Base-by-base conservation (phyloP, 352 stramenopile genomes). In the Aphanomyces astaci region DNA sequence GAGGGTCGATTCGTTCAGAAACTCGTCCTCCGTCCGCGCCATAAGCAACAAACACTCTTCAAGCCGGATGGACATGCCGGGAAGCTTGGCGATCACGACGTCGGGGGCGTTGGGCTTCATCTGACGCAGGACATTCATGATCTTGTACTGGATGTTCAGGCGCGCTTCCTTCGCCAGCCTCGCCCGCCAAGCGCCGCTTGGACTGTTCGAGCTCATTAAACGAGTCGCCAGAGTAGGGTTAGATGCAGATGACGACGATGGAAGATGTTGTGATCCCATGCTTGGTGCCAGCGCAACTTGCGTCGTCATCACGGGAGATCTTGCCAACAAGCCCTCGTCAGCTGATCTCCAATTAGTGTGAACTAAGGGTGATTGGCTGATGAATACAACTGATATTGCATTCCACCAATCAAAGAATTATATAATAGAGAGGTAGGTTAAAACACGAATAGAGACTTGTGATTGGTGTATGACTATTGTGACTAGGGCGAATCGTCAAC, bases 21-120 rank as follows among this genome's bases (percentile, higher is more conserved):
- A 98, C 68, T 98, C 92, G 22, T 83, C 78, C 73, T 97, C 72
- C 73, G 77, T 75, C 71, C 74, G 51, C 45, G 96, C 75, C 67
- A 84, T 49, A 54, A 80, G 83, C 71, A 98, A 98, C 30, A 99
- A 81, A 52, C 87, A 87, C 71, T 98, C 93, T 69, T 99, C 96
- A 74, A 99, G 88, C 53, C 95, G 84, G 59, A 95, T 94, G 2
- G 96, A 96, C 83, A 99, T 96, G 36, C 96, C 89, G 1, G 95
- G 95, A 27, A 99, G 75, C 48, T 97, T 97, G 49, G 96, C 84
- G 46, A 98, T 77, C 87, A 97, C 97, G 75, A 97, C 96, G 48
- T 92, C 74, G 5, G 94, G 91, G 17, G 96, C 95, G 72, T 98
- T 95, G 25, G 96, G 95, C 71, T 98, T 98, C 57, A 97, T 79